Conservation (phyloP, 2,329 filamentous ascomycete genomes). For the Hymenoscyphus fraxineus region DNA sequence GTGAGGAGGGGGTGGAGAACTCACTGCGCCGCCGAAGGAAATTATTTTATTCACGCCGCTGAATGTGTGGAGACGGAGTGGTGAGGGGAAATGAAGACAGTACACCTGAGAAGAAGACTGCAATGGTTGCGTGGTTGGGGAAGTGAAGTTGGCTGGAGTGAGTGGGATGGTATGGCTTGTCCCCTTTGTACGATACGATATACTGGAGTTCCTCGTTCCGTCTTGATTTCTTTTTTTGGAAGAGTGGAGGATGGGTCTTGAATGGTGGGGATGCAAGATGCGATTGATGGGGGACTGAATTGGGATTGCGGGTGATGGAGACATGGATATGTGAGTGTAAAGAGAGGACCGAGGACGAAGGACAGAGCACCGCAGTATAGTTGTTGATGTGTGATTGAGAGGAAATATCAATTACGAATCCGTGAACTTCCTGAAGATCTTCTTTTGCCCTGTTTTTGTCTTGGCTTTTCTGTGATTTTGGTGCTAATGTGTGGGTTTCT, state of each 20-base stretch:
- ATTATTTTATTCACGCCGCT: not conserved
- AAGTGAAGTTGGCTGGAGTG: not conserved
- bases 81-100: not conserved
- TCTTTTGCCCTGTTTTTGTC: no score
- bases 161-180: no score
- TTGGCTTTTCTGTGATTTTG: no score
- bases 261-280: not conserved
- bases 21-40: not conserved
- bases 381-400: no score
- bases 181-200: not conserved
- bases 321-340: no score
- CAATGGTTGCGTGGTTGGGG: not conserved
- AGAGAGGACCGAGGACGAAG: no score
- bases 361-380: no score
- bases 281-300: not conserved
- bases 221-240: not conserved
- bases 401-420: no score
- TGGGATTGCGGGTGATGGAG: not conserved
- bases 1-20: not conserved
- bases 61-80: not conserved
- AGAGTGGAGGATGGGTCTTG: no score
- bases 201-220: not conserved
- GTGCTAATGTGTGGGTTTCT: no score
- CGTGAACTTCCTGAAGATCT: no score
- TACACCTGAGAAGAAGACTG: no score